These are phyloP conservation scores for Quercus lobata DNA, from an alignment of 331 rosid species.

Conservation along the genomic window DNA sequence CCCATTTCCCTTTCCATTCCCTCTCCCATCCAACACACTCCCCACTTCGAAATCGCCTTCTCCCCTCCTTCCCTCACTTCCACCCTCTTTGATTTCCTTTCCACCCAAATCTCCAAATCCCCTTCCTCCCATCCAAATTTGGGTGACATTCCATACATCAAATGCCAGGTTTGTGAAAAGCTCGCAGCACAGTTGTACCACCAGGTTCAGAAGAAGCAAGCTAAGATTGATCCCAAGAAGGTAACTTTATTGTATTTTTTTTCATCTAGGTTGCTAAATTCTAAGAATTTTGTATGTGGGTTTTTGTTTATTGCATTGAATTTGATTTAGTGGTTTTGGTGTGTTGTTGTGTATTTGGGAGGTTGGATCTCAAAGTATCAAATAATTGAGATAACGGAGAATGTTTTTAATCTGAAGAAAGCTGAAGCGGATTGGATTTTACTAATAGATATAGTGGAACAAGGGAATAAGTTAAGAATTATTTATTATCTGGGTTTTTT, in stretches of 20 bases:
- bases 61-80: too few species aligned
- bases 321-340: slow-evolving; percentile 1
- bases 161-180: slow-evolving; percentile 84
- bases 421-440: slow-evolving; percentile 54
- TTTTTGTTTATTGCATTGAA: background rate
- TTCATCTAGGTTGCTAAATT: slow-evolving; percentile 17
- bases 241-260: slow-evolving; percentile 23
- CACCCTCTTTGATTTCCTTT: too few species aligned
- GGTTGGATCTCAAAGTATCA: slow-evolving; percentile 77
- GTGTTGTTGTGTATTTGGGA: background rate
- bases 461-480: slow-evolving; percentile 4
- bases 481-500: too few species aligned
- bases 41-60: too few species aligned
- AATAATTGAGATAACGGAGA: slow-evolving; percentile 84
- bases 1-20: too few species aligned
- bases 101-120: too few species aligned
- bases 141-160: slow-evolving; percentile 60
- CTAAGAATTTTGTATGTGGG: slow-evolving; percentile 11
- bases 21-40: too few species aligned
- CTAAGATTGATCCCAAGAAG: slow-evolving; percentile 80
- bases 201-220: slow-evolving; percentile 58
- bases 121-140: too few species aligned
- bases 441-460: slow-evolving; percentile 58
- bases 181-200: slow-evolving; percentile 56
- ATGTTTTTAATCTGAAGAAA: slow-evolving; percentile 82